Base-by-base conservation (phyloP, 176 grass and related monocot genomes). In the Rhynchospora breviuscula region DNA sequence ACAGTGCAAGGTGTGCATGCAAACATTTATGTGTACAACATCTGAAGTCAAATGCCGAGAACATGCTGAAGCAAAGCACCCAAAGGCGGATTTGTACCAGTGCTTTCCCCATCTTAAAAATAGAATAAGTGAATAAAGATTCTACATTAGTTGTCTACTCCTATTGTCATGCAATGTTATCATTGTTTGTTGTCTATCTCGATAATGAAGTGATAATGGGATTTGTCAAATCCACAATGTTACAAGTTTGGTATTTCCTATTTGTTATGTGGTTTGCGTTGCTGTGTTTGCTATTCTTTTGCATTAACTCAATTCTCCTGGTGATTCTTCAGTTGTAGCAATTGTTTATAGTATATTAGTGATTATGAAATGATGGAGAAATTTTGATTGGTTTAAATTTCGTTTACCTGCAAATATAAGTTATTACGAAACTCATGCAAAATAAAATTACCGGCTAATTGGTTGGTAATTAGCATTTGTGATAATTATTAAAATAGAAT, bases 1-100 rank as follows among this genome's bases (percentile, higher is more conserved):
- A 60, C 80, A 94, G 89, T 94, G 92, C 87, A 94, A 94, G 67
- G 89, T 94, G 8, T 91, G 92, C 48, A 94, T 91, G 92, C 89
- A 91, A 78, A 91, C 92, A 31, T 94, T 94, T 71, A 94, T 94
- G 45, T 94, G 89, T 49, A 94, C 92, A 29, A 91, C 92, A 23
- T 89, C 89, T 7, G 92, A 94, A 87, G 89, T 86, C 25, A 91
- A 91, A 67, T 94, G 92, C 60, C 79, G 83, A 62, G 92, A 94
- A 66, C 89, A 91, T 15, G 87, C 83, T 0, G 92, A 88, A 64
- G 87, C 89, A 8, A 94, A 94, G 61, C 92, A 94, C 83, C 89
- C 92, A 3, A 94, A 94, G 73, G 35, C 85, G 12, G 89, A 88
- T 44, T 63, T 89, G n/a, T 89, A 84, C 83, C 87, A 94, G n/a